Percentiles rank a stretch among this genome's conserved stretches.
These are phyloP conservation scores for Pyronema omphalodes DNA, from an alignment of 495 filamentous ascomycete species.

Conservation along the genomic window DNA sequence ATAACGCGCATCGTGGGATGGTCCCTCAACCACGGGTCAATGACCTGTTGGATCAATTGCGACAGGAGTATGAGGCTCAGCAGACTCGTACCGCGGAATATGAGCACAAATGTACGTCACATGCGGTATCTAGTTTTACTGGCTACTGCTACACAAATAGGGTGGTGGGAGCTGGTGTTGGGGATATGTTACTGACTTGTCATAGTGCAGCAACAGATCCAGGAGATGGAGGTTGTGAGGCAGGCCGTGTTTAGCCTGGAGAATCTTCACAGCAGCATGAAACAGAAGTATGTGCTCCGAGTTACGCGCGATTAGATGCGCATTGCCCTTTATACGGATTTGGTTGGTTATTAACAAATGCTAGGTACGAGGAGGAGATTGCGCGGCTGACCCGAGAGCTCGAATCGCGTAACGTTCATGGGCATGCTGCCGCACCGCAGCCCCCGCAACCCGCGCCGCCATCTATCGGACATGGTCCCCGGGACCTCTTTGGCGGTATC, in stretches of 20 bases:
- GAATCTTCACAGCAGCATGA: constrained; percentile 66
- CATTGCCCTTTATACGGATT: neutral
- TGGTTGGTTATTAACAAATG: neutral
- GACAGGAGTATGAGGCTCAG: constrained; percentile 76
- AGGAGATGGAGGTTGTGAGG: constrained; percentile 83
- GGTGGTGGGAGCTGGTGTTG: neutral
- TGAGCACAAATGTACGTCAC: constrained; percentile 70
- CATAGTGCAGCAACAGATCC: constrained; percentile 64
- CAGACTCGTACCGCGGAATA: constrained; percentile 55
- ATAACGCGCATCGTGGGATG: constrained; percentile 66
- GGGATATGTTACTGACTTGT: neutral
- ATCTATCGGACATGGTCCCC: constrained; percentile 74
- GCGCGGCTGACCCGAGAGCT: constrained; percentile 69
- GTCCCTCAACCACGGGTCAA: constrained; percentile 62
- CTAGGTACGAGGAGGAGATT: constrained; percentile 87
- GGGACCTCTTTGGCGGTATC: constrained; percentile 83
- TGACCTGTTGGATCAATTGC: constrained; percentile 78
- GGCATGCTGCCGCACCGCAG: constrained; percentile 47
- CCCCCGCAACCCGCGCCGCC: constrained; percentile 56
- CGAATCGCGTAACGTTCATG: constrained; percentile 55
- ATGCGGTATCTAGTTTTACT: constrained; percentile 5
- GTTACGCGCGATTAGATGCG: constrained; percentile 8
- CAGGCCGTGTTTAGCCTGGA: constrained; percentile 83
- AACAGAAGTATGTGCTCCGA: constrained; percentile 53
- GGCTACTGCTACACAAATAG: neutral